Base-by-base conservation (phyloP, 2,329 filamentous ascomycete species). In the Phyllosticta capitalensis region DNA sequence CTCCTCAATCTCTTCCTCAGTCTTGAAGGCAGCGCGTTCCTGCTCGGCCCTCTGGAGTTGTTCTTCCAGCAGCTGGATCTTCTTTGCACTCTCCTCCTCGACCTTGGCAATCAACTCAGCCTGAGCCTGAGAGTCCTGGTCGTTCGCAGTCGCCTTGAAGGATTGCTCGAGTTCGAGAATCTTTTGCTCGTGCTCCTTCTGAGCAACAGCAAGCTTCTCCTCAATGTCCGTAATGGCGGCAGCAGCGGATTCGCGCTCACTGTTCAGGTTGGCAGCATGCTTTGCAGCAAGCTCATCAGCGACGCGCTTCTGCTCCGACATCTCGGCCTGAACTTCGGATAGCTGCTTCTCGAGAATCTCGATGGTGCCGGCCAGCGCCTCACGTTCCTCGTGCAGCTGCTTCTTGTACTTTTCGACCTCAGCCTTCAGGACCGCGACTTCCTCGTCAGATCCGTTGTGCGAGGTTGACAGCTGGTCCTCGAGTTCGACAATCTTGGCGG, bases 401-500 rank as follows among this genome's bases (percentile, higher is more conserved):
- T 59, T 59, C 53, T 55, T 26, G 45, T 55, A 59, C 58, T 59
- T 55, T 53, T 59, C 58, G 10, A 48, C 17, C 26, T 59, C 58
- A 5, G 53, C 26, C 19, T 51, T 59, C 20, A 59, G 58, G 20
- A 26, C 48, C 17, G 28, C 14, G 19, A 55, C 58, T 20, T 59
- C 58, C 1, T 59, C 58, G 21, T 20, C 50, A 17, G 52, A 52
- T 7, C 53, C 52, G 14, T 38, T 48, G 20, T 59, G 54, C 9
- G 58, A 45, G n/a, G 58, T 52, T 14, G 52, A 51, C 1, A 55
- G 17, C 26, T 52, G 28, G n/a, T 22, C 28, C 53, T 59, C 53
- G 26, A 59, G 58, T 17, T 55, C 58, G 10, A 33, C 33, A n/a
- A 59, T 59, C 48, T 55, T 59, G 5, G 54, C 58, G 33, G 58